Base-by-base conservation (phyloP, 805 yeast species). In the Yarrowia osloensis region DNA sequence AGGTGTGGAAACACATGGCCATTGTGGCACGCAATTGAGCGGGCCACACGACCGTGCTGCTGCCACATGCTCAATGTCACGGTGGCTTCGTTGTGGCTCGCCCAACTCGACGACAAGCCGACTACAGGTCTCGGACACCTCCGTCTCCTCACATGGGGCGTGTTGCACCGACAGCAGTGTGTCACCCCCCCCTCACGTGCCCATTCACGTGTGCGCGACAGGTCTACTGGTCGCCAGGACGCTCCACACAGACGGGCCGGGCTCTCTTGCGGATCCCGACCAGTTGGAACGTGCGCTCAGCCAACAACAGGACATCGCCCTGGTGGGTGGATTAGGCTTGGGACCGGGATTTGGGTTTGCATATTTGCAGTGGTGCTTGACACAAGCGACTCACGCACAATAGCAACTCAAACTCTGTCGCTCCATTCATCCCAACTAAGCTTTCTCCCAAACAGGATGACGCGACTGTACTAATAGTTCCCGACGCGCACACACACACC, bases 341-440 rank as follows among this genome's bases (percentile, higher is more conserved):
- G 55, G 55, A 31, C 55, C 15, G 59, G 46, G 31, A 13, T 39
- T 57, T 26, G 42, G 26, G 63, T 57, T 57, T 57, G 63, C 63
- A 57, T 57, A 57, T 57, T 57, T 57, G 47, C 44, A 24, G 61
- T 54, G 44, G 42, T 52, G 59, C 42, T 52, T 29, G 39, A 49
- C 55, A 31, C 55, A 54, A 54, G 62, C 62, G 46, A 54, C 62
- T 26, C 31, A 28, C 35, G 21, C 39, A 57, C 63, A 57, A 57
- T 35, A 54, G 61, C 61, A 54, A 54, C 61, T 54, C 61, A 54
- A 54, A 54, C 61, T 54, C 61, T 50, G 57, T 50, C 40, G 55
- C 55, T 33, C 55, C 57, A 50, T 50, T 33, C 57, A 50, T 21
- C 57, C 57, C 57, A 50, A 50, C 57, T 33, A 33, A 50, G 57